Percentiles rank a stretch among this genome's conserved stretches.
These are phyloP conservation scores for Lactarius hengduanensis DNA, from an alignment of 768 basidiomycete genomes.

Conservation along the genomic window DNA sequence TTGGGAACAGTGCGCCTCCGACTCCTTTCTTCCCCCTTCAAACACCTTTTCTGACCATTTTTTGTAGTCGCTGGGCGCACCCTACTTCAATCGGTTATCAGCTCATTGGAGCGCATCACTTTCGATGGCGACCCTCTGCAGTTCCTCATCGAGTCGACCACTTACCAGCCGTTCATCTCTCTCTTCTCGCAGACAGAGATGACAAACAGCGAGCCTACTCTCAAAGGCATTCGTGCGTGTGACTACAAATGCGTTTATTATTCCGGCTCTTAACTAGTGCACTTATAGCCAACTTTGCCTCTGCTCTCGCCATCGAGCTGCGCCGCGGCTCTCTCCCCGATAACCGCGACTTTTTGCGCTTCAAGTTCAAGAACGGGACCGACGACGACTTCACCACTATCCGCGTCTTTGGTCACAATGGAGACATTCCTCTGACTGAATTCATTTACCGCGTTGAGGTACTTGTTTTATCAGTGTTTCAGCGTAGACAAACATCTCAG, in stretches of 20 bases:
- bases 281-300: conserved; percentile 64
- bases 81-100: conserved; percentile 67
- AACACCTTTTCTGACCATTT: conserved; percentile 1
- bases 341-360: conserved; percentile 75
- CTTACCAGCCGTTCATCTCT: conserved; percentile 90
- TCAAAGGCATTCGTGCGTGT: conserved; percentile 63
- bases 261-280: not conserved
- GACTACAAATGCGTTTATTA: not conserved
- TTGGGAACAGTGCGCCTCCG: conserved; percentile 70
- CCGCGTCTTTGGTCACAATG: conserved; percentile 70
- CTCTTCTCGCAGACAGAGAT: conserved; percentile 79
- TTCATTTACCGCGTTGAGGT: conserved; percentile 84
- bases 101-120: conserved; percentile 71
- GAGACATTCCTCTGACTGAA: conserved; percentile 79
- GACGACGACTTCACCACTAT: conserved; percentile 57
- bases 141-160: conserved; percentile 73
- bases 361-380: conserved; percentile 87
- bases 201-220: conserved; percentile 52
- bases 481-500: not conserved
- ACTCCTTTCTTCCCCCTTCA: no score
- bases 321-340: conserved; percentile 73
- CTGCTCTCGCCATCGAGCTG: conserved; percentile 76
- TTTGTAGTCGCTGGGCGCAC: conserved; percentile 77
- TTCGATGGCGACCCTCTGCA: conserved; percentile 79
- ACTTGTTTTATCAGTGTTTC: conserved; percentile 26